phyloP scores from a whole-genome alignment of 2,329 filamentous ascomycete genomes.

The Diaporthe capsici region DNA sequence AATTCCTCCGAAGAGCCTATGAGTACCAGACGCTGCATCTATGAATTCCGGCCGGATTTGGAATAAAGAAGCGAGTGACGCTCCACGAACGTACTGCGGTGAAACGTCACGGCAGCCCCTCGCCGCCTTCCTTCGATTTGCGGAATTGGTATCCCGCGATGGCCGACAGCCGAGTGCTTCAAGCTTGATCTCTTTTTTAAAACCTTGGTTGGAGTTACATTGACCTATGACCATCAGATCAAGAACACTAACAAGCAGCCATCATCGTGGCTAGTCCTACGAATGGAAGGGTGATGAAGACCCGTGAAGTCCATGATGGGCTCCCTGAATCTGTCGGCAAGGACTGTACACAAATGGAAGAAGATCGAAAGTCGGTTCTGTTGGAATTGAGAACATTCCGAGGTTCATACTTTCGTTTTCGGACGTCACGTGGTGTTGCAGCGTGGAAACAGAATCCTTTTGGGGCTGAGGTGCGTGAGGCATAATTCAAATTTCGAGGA shows the following conservation, averaged over 20 bases:
- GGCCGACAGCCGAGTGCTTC: background rate
- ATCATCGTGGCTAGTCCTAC: background rate
- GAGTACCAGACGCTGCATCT: background rate
- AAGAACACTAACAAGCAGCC: too few species aligned
- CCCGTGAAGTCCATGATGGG: background rate
- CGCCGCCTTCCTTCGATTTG: background rate
- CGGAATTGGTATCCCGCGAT: background rate
- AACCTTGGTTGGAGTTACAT: too few species aligned
- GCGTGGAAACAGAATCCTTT: background rate
- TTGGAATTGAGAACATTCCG: too few species aligned
- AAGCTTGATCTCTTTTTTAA: too few species aligned
- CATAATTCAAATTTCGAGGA: background rate
- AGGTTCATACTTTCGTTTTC: background rate
- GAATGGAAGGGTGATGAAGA: background rate
- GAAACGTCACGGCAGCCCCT: background rate
- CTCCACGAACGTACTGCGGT: background rate
- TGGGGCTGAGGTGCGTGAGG: too few species aligned
- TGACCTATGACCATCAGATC: too few species aligned
- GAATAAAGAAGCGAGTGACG: conserved; percentile 14
- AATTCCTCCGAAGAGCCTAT: background rate
- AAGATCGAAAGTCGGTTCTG: too few species aligned
- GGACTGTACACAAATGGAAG: background rate
- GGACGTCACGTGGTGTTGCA: background rate
- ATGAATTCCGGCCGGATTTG: background rate
- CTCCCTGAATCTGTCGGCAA: background rate